Base-by-base conservation (phyloP, 768 basidiomycete genomes). In the Termitomyces sp. region DNA sequence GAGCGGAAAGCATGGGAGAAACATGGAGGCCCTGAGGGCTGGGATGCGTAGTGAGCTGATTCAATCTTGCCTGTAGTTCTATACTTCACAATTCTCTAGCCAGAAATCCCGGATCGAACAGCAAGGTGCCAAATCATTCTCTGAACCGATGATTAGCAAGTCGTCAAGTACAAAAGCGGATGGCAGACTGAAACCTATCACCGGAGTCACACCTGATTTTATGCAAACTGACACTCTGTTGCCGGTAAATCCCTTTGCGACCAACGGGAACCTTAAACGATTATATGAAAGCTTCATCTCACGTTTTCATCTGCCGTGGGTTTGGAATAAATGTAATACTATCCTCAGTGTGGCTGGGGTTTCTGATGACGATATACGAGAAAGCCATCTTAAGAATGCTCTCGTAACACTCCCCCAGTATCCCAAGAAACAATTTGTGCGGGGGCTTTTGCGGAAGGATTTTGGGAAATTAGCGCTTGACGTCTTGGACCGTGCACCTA, bases 1-100 rank as follows among this genome's bases (percentile, higher is more conserved):
- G 61, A 62, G 22, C 41, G 43, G 32, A 37, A 20, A 24, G 61
- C 61, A 26, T 62, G 61, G 61, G 32, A 31, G 27, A 51, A 32
- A 48, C 46, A 59, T 26, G 61, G 61, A 20, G 58, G 54, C 10
- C 61, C 58, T 20, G 48, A 55, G 22, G 43, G 46, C 3, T 56
- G 47, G 37, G 50, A 47, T 8, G 50, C 54, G 3, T n/a, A 53
- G 57, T 58, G 24, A 26, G 50, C 12, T 34, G 31, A 22, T 34
- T 16, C 12, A 34, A 22, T 2, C 13, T 32, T 49, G 31, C 10
- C 20, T 12, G 16, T 20, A 14, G 13, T 49, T 18, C 13, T 18
- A 6, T 22, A 34, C 20, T 47, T 49, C 9, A n/a, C 5, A 3
- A 51, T 1, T 27, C 4, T 6, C 36, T 7, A 51, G 50, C 7